Evolutionary conservation across 2,329 filamentous ascomycete genomes (phyloP).

Genomic region (Xylaria arbuscula): DNA sequence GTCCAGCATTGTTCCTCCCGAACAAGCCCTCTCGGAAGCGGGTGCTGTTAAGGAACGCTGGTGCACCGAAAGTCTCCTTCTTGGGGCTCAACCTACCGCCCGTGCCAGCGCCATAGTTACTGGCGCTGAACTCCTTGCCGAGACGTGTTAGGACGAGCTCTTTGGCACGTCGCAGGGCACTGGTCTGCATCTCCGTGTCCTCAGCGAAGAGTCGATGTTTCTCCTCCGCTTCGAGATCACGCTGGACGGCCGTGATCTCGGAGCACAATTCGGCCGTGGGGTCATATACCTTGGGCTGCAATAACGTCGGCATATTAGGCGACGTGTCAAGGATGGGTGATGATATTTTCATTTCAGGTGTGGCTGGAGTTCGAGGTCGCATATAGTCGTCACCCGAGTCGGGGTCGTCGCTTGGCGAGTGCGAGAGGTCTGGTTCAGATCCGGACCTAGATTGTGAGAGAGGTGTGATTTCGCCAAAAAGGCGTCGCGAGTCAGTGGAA

Average conservation of each 20-base stretch:
- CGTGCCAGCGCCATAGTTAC: conserved; percentile 47
- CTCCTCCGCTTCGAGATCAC: conserved; percentile 67
- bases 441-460: conserved; percentile 41
- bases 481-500: conserved; percentile 44
- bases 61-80: conserved; percentile 47
- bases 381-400: conserved; percentile 49
- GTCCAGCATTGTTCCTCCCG: conserved; percentile 44
- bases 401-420: conserved; percentile 48
- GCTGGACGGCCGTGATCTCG: conserved; percentile 67
- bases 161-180: conserved; percentile 68
- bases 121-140: conserved; percentile 60
- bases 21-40: conserved; percentile 58
- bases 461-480: conserved; percentile 49
- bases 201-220: conserved; percentile 67
- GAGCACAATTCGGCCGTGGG: conserved; percentile 56
- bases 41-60: conserved; percentile 51
- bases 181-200: conserved; percentile 65
- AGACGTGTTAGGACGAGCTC: conserved; percentile 70
- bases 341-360: conserved; percentile 54
- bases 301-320: conserved; percentile 59
- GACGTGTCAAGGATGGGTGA: conserved; percentile 62
- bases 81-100: conserved; percentile 46
- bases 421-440: conserved; percentile 48
- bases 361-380: conserved; percentile 47
- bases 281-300: conserved; percentile 69